Base-by-base conservation (phyloP, 2,329 filamentous ascomycete species). In the Aspergillus nomiae region DNA sequence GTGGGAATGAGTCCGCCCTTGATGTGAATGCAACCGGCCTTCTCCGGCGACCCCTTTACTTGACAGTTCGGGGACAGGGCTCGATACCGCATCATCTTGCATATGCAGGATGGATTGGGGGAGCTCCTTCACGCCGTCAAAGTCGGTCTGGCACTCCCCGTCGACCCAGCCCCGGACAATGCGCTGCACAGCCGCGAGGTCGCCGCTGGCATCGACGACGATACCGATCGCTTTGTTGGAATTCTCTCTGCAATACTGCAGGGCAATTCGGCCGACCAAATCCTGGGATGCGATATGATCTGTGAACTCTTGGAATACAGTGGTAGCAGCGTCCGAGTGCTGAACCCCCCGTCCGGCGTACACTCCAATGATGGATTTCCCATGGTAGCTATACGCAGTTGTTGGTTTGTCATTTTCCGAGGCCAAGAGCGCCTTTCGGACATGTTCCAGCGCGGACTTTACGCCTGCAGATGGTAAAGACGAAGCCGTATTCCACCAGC, bases 81-180 rank as follows among this genome's bases (percentile, higher is more conserved):
- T 1, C 36, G 36, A 19, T 41, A 7, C 9, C 2, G 36, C 36
- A 41, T 19, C 36, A 41, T 41, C 7, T 19, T 41, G 14, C 16
- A 41, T 9, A 9, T 41, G 36, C 6, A 41, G 36, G 36, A 41
- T 19, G 7, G 36, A 41, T 19, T 41, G 36, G 19, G 30, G 2
- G 24, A 56, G 54, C 32, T 56, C 32, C 26, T 56, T 56, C 12
- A 21, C n/a, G 5, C 54, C 54, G 34, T 56, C 54, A 43, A 56
- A 56, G 54, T 28, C 34, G 11, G 54, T 56, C 34, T 56, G 54
- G 54, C 54, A 56, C 32, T 56, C 38, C 21, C 38, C 41, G 26
- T 58, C 56, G n/a, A 32, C 46, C 56, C 56, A 58, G n/a, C 32
- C 56, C 26, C 56, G 56, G 24, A 58, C 38, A 58, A 58, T 58